Percentiles rank a stretch among this genome's conserved stretches.
Conservation (phyloP, 73 alveolate genomes). For the Stentor roeselii region DNA sequence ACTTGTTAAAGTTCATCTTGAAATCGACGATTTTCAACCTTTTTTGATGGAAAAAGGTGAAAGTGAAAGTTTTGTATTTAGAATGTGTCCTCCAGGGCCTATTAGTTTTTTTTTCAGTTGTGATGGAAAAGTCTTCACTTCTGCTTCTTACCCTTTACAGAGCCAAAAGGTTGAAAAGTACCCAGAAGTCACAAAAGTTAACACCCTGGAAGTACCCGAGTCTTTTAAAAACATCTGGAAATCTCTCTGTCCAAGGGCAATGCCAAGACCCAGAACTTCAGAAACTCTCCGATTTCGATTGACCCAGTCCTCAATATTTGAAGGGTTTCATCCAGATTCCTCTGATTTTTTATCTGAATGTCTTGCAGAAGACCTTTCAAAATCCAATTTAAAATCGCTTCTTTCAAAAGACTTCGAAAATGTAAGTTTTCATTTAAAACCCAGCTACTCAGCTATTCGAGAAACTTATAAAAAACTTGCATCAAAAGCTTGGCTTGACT, state of each 20-base stretch:
- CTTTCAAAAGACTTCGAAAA: background rate
- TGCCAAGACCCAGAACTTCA: background rate
- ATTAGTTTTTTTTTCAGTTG: too few relatives aligned
- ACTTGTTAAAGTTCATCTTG: background rate
- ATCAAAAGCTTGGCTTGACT: background rate
- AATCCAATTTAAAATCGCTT: background rate
- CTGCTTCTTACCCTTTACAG: background rate
- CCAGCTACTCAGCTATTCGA: background rate
- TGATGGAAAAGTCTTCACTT: background rate
- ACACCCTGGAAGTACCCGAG: background rate
- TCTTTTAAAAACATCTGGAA: background rate
- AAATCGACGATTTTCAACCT: background rate
- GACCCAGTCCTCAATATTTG: too few relatives aligned
- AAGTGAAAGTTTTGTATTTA: too few relatives aligned
- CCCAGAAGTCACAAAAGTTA: background rate
- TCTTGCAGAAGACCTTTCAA: background rate
- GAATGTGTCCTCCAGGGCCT: conserved; percentile 17
- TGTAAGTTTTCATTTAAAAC: background rate
- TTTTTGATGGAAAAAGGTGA: background rate
- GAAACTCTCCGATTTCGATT: too few relatives aligned
- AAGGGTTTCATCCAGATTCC: background rate
- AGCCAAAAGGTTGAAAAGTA: background rate
- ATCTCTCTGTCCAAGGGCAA: background rate
- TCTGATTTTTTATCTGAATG: background rate
- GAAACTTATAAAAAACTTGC: background rate